These are phyloP conservation scores for Cryptococcus sp. DNA, from an alignment of 1,284 basidiomycete species.

Conservation along the genomic window DNA sequence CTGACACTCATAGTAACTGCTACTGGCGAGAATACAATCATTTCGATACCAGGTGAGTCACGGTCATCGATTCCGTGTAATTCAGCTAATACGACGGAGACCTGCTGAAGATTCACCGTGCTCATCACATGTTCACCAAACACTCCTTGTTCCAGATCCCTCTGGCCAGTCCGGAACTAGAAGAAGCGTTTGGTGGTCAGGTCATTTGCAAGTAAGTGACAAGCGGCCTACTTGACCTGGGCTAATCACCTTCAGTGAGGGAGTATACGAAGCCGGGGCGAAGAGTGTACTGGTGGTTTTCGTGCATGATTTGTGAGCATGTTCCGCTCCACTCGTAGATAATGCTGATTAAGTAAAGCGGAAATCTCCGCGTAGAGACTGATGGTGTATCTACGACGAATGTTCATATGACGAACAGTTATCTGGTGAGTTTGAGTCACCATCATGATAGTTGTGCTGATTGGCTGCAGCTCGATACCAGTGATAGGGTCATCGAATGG, in stretches of 20 bases:
- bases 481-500: conserved; percentile 74
- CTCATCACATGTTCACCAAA: conserved; percentile 66
- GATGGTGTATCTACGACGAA: conserved; percentile 68
- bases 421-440: conserved; percentile 57
- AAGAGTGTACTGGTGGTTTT: conserved; percentile 40
- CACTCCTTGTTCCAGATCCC: conserved; percentile 77
- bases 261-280: conserved; percentile 52
- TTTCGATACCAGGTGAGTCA: conserved; percentile 25
- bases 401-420: conserved; percentile 70
- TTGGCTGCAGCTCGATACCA: conserved; percentile 69
- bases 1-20: neutral
- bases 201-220: conserved; percentile 73
- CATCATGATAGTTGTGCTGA: neutral
- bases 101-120: conserved; percentile 76
- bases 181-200: conserved; percentile 68
- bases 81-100: conserved; percentile 45
- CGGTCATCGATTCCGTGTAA: neutral
- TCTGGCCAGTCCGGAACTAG: conserved; percentile 60
- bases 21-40: conserved; percentile 10
- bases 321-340: neutral
- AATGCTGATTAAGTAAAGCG: conserved; percentile 52
- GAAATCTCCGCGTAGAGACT: conserved; percentile 75
- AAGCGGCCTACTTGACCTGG: neutral
- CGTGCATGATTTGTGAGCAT: conserved; percentile 8
- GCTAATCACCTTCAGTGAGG: conserved; percentile 18